A percentile compares a stretch with the other conserved stretches of the same genome.
phyloP scores from a whole-genome alignment of 352 stramenopile genomes.

The Phytophthora meadii region DNA sequence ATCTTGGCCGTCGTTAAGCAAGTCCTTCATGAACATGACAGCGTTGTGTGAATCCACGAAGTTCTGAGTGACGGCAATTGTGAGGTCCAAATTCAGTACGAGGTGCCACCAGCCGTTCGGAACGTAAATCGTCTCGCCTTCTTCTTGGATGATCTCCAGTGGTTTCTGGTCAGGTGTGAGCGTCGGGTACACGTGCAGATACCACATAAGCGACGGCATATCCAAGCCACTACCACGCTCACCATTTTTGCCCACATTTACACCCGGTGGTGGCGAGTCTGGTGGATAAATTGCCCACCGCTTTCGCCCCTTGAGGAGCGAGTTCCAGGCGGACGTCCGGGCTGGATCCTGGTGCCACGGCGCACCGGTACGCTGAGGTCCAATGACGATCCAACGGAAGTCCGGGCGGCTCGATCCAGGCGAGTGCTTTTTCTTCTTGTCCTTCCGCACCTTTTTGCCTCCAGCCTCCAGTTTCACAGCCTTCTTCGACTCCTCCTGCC shows the following conservation, averaged over 20 bases:
- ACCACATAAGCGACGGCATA: slow-evolving; percentile 88
- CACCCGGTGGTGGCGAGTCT: slow-evolving; percentile 70
- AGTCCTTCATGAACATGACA: slow-evolving; percentile 73
- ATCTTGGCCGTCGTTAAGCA: slow-evolving; percentile 69
- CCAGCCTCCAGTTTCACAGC: slow-evolving; percentile 41
- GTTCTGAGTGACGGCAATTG: slow-evolving; percentile 97
- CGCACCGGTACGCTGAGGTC: slow-evolving; percentile 87
- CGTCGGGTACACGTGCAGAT: slow-evolving; percentile 86
- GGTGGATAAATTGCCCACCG: slow-evolving; percentile 96
- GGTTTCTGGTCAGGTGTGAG: slow-evolving; percentile 75
- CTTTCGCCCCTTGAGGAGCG: slow-evolving; percentile 94
- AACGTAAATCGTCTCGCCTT: slow-evolving; percentile 97
- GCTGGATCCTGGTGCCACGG: slow-evolving; percentile 96
- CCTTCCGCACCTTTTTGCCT: slow-evolving; percentile 46
- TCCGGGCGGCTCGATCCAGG: slow-evolving; percentile 58
- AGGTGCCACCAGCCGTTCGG: slow-evolving; percentile 98
- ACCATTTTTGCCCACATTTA: slow-evolving; percentile 60
- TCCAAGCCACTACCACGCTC: slow-evolving; percentile 64
- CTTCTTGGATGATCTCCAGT: slow-evolving; percentile 89
- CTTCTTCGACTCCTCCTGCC: slow-evolving; percentile 13
- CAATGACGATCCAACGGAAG: slow-evolving; percentile 87
- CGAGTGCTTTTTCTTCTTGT: slow-evolving; percentile 45
- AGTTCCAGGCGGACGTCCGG: slow-evolving; percentile 96
- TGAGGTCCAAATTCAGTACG: slow-evolving; percentile 96
- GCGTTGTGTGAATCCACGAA: slow-evolving; percentile 91